Evolutionary conservation across 129 eudicot species (phyloP).

Genomic region (Lonicera japonica): DNA sequence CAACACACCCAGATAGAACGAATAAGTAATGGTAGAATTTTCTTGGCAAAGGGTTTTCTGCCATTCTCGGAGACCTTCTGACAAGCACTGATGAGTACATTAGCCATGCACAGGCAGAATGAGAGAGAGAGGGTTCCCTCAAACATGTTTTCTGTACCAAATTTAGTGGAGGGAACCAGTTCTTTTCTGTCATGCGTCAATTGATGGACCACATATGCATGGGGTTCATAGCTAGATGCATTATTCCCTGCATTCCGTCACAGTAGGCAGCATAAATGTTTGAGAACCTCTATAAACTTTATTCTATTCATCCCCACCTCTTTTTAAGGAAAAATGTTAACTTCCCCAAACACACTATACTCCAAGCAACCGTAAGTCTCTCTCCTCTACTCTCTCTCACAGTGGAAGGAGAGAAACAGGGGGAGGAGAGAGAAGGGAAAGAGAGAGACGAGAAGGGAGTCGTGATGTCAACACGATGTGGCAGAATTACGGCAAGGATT

Average conservation of each 20-base stretch:
- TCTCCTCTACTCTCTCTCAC: no score
- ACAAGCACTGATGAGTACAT: conserved; percentile 88
- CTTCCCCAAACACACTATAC: no score
- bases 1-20: conserved; percentile 33
- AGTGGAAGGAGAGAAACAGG: no score
- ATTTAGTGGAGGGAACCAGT: conserved; percentile 13
- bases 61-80: conserved; percentile 68
- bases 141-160: conserved; percentile 13
- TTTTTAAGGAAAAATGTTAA: no score
- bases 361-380: no score
- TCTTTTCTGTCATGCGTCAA: conserved; percentile 31
- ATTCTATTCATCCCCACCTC: no score
- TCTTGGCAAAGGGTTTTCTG: conserved; percentile 47
- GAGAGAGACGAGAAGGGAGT: no score
- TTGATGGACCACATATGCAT: conserved; percentile 49
- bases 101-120: conserved; percentile 88
- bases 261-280: background rate
- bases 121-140: conserved; percentile 24
- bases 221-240: conserved; percentile 21
- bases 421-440: no score
- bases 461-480: no score
- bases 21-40: conserved; percentile 39
- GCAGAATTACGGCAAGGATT: no score
- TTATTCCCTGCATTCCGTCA: conserved; percentile 33
- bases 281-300: no score